These are phyloP conservation scores for Xylaria grammica DNA, from an alignment of 495 filamentous ascomycete genomes.

Conservation along the genomic window DNA sequence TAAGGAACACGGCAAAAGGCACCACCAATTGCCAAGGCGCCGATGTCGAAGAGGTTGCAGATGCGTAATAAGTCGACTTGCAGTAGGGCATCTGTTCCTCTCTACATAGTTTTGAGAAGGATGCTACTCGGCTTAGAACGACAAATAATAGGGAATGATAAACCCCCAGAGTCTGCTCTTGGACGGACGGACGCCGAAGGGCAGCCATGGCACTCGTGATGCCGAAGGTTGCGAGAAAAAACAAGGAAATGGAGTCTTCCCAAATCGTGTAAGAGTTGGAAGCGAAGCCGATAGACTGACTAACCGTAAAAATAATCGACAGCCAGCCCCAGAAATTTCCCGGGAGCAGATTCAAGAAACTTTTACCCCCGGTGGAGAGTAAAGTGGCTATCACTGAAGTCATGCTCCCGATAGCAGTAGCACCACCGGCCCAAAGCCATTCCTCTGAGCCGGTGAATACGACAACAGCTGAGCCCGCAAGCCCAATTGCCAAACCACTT, in stretches of 20 bases:
- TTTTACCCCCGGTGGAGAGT: slow-evolving; percentile 49
- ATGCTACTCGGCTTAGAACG: slow-evolving; percentile 78
- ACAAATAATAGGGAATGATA: slow-evolving; percentile 87
- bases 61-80: slow-evolving; percentile 93
- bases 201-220: slow-evolving; percentile 72
- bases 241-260: slow-evolving; percentile 95
- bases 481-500: slow-evolving; percentile 34
- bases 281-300: slow-evolving; percentile 87
- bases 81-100: slow-evolving; percentile 99
- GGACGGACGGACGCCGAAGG: slow-evolving; percentile 64
- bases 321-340: slow-evolving; percentile 87
- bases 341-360: slow-evolving; percentile 68
- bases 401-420: slow-evolving; percentile 67
- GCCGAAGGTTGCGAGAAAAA: slow-evolving; percentile 89
- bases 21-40: slow-evolving; percentile 87
- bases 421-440: slow-evolving; percentile 44
- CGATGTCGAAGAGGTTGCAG: slow-evolving; percentile 87
- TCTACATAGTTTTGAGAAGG: slow-evolving; percentile 89
- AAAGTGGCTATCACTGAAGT: slow-evolving; percentile 63
- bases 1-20: slow-evolving; percentile 72
- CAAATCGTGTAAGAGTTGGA: slow-evolving; percentile 99
- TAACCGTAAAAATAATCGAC: slow-evolving; percentile 76
- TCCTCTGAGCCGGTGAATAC: slow-evolving; percentile 38
- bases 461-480: slow-evolving; percentile 28
- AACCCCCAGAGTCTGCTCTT: slow-evolving; percentile 72